These are phyloP conservation scores for Termitomyces sp. DNA, from an alignment of 768 basidiomycete species.

Conservation along the genomic window DNA sequence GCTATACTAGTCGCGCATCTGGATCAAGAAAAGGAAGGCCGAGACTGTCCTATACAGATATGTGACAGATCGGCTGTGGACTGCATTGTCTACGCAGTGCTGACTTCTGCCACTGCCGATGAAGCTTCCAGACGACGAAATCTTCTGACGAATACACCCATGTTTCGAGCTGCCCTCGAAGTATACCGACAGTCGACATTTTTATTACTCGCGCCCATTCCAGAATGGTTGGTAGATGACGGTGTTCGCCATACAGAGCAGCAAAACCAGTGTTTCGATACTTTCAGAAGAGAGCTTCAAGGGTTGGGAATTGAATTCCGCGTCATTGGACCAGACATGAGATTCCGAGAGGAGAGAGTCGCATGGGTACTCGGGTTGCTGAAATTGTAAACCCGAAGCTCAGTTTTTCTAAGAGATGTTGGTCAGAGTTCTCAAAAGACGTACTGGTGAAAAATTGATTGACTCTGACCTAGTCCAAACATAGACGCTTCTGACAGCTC, in stretches of 20 bases:
- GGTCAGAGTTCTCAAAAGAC: background rate
- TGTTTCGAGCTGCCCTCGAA: slow-evolving; percentile 37
- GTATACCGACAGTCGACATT: slow-evolving; percentile 44
- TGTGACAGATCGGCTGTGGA: slow-evolving; percentile 66
- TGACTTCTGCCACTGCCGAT: slow-evolving; percentile 34
- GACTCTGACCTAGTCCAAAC: background rate
- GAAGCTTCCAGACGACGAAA: slow-evolving; percentile 31
- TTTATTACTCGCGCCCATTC: slow-evolving; percentile 49
- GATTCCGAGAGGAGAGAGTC: slow-evolving; percentile 34
- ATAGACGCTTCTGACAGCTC: background rate
- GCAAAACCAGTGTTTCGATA: slow-evolving; percentile 30
- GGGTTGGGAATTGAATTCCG: slow-evolving; percentile 39
- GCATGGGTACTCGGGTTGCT: slow-evolving; percentile 15
- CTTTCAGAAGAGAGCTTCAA: slow-evolving; percentile 34
- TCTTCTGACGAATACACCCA: slow-evolving; percentile 27
- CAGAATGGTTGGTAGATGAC: slow-evolving; percentile 60
- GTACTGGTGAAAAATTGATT: background rate
- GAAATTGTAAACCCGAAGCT: background rate
- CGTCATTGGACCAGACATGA: slow-evolving; percentile 41
- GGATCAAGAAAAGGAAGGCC: slow-evolving; percentile 31
- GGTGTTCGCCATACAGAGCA: slow-evolving; percentile 55
- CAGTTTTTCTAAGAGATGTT: background rate
- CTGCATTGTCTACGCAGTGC: slow-evolving; percentile 55
- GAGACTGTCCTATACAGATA: slow-evolving; percentile 30
- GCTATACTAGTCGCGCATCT: slow-evolving; percentile 59